Conservation (phyloP, 495 filamentous ascomycete species). For the Chaetomidium leptoderma region DNA sequence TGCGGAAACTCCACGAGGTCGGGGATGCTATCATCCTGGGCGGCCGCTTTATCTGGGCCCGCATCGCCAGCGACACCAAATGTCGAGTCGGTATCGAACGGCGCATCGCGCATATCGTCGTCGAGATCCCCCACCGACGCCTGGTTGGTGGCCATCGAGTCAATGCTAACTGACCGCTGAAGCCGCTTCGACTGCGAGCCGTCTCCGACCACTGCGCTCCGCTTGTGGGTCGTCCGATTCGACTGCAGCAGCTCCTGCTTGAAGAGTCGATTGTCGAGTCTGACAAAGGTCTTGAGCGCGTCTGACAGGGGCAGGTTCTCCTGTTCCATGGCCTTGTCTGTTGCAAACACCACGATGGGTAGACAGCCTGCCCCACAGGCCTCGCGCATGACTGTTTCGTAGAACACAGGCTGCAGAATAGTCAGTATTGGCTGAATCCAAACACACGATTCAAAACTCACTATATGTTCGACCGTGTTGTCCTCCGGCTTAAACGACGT, state of each 20-base stretch:
- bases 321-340: slow-evolving; percentile 36
- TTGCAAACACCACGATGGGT: slow-evolving; percentile 44
- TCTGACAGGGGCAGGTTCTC: slow-evolving; percentile 35
- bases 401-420: slow-evolving; percentile 11
- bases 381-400: slow-evolving; percentile 33
- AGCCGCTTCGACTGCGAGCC: slow-evolving; percentile 25
- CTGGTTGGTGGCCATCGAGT: slow-evolving; percentile 37
- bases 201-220: slow-evolving; percentile 6
- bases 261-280: slow-evolving; percentile 43
- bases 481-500: slow-evolving; percentile 29
- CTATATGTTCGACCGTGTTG: slow-evolving; percentile 31
- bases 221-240: slow-evolving; percentile 18
- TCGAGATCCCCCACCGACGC: slow-evolving; percentile 32
- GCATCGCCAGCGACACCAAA: background rate
- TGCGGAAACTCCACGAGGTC: slow-evolving; percentile 5
- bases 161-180: slow-evolving; percentile 28
- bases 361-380: slow-evolving; percentile 30
- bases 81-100: slow-evolving; percentile 5
- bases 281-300: slow-evolving; percentile 41
- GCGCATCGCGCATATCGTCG: slow-evolving; percentile 27
- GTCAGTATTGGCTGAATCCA: background rate
- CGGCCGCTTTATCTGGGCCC: background rate
- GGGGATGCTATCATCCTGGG: background rate
- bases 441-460: slow-evolving; percentile 15
- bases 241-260: slow-evolving; percentile 39